Conservation (phyloP, 2,329 filamentous ascomycete species). For the Fusarium musae region DNA sequence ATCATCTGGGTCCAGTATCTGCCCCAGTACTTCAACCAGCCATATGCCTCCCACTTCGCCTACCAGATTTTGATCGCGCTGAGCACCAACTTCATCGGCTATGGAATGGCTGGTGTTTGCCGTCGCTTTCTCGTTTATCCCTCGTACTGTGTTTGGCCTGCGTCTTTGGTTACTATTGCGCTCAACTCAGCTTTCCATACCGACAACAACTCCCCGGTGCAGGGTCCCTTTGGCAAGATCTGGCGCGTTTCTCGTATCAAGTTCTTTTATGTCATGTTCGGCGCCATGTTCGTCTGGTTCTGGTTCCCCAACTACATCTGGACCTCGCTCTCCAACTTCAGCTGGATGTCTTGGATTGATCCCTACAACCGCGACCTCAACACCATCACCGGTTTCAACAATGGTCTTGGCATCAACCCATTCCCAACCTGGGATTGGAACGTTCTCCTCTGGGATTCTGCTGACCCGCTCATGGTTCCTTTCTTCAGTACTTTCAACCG, state of each 20-base stretch:
- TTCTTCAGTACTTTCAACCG: constrained; percentile 72
- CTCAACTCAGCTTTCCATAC: constrained; percentile 65
- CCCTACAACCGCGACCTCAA: constrained; percentile 57
- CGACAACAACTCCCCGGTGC: constrained; percentile 53
- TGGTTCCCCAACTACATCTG: constrained; percentile 69
- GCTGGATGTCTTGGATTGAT: constrained; percentile 68
- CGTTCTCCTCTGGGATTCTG: constrained; percentile 55
- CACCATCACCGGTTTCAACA: constrained; percentile 56
- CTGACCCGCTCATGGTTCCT: constrained; percentile 60
- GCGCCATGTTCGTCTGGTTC: constrained; percentile 67
- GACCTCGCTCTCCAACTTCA: constrained; percentile 62
- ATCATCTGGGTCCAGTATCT: constrained; percentile 66
- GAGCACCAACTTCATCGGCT: constrained; percentile 69
- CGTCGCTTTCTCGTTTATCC: constrained; percentile 67
- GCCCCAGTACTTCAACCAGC: constrained; percentile 65
- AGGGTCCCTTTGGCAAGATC: constrained; percentile 56
- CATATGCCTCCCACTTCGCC: constrained; percentile 61
- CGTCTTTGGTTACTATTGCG: constrained; percentile 64
- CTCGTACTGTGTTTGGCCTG: constrained; percentile 67
- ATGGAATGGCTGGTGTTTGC: constrained; percentile 66
- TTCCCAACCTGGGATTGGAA: constrained; percentile 63
- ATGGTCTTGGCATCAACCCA: constrained; percentile 59
- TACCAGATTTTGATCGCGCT: constrained; percentile 68
- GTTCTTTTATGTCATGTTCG: constrained; percentile 63
- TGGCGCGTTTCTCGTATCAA: constrained; percentile 61